A percentile compares a stretch with the other conserved stretches of the same genome.
phyloP scores from a whole-genome alignment of 805 yeast species.

The Saccharomycopsis lassenensis region DNA sequence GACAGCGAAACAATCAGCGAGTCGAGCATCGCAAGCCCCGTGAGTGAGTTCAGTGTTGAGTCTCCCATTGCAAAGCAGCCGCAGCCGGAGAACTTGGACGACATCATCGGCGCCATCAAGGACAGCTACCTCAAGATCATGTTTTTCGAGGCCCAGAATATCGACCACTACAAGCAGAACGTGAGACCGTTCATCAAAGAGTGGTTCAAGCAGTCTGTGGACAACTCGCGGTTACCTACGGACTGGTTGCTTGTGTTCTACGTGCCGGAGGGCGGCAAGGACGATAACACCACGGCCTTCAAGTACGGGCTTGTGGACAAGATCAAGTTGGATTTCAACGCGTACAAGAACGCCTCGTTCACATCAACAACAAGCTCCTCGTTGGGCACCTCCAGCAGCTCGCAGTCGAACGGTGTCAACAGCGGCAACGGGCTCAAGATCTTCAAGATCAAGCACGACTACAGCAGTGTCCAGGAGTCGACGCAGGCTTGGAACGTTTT shows the following conservation, averaged over 20 bases:
- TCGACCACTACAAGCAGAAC: conserved; percentile 68
- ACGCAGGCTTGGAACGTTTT: conserved; percentile 43
- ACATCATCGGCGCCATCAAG: conserved; percentile 25
- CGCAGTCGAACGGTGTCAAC: conserved; percentile 12
- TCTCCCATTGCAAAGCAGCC: too few relatives aligned
- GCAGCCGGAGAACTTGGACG: neutral
- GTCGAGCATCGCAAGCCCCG: conserved; percentile 11
- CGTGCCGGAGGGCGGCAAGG: conserved; percentile 30
- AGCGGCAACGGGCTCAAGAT: conserved; percentile 30
- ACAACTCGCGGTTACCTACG: conserved; percentile 33
- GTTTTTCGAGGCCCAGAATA: conserved; percentile 51
- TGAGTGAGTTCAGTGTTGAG: neutral
- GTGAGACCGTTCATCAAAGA: conserved; percentile 74
- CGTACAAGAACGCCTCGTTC: conserved; percentile 11
- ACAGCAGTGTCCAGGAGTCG: conserved; percentile 25
- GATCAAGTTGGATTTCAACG: conserved; percentile 39
- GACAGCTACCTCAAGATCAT: conserved; percentile 55
- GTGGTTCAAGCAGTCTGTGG: conserved; percentile 49
- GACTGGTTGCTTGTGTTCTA: conserved; percentile 54
- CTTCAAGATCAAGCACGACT: conserved; percentile 24
- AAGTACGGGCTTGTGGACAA: conserved; percentile 44
- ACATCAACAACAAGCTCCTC: too few relatives aligned
- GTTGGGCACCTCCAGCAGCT: conserved; percentile 7
- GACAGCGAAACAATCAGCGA: neutral
- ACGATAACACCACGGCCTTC: conserved; percentile 29